Evolutionary conservation across 148 eudicot genomes (phyloP).

Genomic region (Pharnaceum exiguum): DNA sequence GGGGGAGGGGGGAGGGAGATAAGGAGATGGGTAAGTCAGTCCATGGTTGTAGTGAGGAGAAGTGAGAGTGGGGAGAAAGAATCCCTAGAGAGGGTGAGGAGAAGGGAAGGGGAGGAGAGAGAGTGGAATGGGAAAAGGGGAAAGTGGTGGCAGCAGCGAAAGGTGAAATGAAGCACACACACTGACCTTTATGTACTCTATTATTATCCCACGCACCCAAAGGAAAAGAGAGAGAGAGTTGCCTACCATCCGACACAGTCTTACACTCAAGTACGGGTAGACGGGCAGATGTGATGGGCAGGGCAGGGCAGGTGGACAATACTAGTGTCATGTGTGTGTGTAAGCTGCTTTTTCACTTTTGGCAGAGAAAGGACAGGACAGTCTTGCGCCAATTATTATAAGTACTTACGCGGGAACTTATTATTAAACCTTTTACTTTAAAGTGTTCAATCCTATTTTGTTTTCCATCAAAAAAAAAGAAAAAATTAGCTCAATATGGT

Average conservation of each 20-base stretch:
- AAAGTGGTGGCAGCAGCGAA: conserved; percentile 16
- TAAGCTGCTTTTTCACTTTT: too few relatives aligned
- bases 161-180: conserved; percentile 12
- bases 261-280: conserved; percentile 5
- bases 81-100: conserved; percentile 25
- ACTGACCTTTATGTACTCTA: conserved; percentile 1
- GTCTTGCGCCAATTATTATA: too few relatives aligned
- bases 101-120: conserved; percentile 7
- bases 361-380: too few relatives aligned
- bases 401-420: too few relatives aligned
- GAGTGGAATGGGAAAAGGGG: conserved; percentile 29
- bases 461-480: too few relatives aligned
- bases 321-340: too few relatives aligned
- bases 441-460: too few relatives aligned
- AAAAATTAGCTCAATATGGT: too few relatives aligned
- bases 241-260: conserved; percentile 24
- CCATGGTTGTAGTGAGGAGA: conserved; percentile 6
- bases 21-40: neutral
- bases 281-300: too few relatives aligned
- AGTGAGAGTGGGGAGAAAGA: conserved; percentile 6
- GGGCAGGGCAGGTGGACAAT: too few relatives aligned
- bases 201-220: conserved; percentile 8
- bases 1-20: conserved; percentile 13
- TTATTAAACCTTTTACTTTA: too few relatives aligned
- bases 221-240: too few relatives aligned